Evolutionary conservation across 345 rosid genomes (phyloP), one percentile per base, ranked within the genome.

Genomic region (Populus tremula): DNA sequence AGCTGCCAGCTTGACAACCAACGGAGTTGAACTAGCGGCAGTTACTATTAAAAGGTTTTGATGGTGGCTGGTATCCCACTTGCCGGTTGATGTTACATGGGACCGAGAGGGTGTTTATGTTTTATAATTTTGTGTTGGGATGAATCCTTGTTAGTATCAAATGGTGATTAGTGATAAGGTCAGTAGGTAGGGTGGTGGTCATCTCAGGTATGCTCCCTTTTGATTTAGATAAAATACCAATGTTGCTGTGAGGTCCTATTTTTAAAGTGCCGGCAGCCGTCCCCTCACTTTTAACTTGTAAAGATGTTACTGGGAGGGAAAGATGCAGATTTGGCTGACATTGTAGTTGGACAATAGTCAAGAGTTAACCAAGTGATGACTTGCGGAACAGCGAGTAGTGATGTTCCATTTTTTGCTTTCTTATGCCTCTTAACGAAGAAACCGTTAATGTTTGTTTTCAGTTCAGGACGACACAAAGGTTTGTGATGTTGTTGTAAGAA

Each of bases 1-100:
- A 94, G 87, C 90, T 94, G 71, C 98, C 98, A 73, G 97, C 97
- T 81, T 94, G 85, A 93, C 73, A 65, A 78, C 38, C 33, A 78
- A 29, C 25, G 10, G 36, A 13, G 7, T 23, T 45, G 35, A 5
- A 6, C 67, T 67, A 47, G 76, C 47, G 35, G 54, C 45, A 39
- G 21, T 2, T 25, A 50, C 71, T 35, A 25, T 25, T 12, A 16
- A 69, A 25, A 65, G 33, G 61, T 63, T 25, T 70, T 2, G 13
- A 65, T 31, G 71, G 64, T n/a, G 21, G 36, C 31, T 41, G 25
- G 43, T 21, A 12, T 31, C 27, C 67, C 43, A n/a, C 25, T 54
- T 23, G 53, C 21, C 25, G 3, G 54, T 33, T 47, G 43, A 62
- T 5, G 10, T 61, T 63, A 53, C n/a, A 12, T 35, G 38, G 23